Evolutionary conservation across 2,329 filamentous ascomycete species (phyloP).

Genomic region (Microdochium paspali): DNA sequence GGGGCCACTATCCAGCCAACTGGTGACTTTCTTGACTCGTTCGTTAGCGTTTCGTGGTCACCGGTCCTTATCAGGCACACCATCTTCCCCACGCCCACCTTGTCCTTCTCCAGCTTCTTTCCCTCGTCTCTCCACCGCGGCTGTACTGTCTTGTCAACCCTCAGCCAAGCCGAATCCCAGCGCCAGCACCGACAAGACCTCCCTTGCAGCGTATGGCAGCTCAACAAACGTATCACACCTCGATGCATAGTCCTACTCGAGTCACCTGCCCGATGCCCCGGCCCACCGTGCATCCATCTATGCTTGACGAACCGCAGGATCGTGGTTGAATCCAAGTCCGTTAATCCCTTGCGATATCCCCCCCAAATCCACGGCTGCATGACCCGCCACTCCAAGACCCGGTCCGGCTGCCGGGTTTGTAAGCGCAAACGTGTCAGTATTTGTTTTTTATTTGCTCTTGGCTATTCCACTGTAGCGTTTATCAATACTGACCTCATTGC

Average conservation of each 20-base stretch:
- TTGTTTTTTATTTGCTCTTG: too few species aligned
- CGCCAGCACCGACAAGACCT: too few species aligned
- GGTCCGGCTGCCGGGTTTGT: conserved; percentile 16
- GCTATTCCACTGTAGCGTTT: not conserved
- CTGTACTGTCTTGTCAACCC: too few species aligned
- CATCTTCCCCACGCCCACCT: too few species aligned
- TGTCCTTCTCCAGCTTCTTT: too few species aligned
- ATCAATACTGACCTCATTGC: not conserved
- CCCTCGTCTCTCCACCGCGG: too few species aligned
- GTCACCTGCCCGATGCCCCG: not conserved
- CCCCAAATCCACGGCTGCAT: not conserved
- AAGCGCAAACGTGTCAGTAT: conserved; percentile 14
- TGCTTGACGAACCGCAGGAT: not conserved
- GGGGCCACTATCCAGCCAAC: not conserved
- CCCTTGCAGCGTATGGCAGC: too few species aligned
- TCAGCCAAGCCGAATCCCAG: too few species aligned
- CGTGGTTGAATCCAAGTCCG: not conserved
- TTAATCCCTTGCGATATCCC: not conserved
- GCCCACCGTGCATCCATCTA: not conserved
- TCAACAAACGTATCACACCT: not conserved
- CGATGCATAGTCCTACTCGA: not conserved
- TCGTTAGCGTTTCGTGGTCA: too few species aligned
- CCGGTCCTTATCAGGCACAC: too few species aligned
- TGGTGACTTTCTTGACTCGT: not conserved
- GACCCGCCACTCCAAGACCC: not conserved